Conservation (phyloP, 1,284 basidiomycete species). For the Psilocybe mexicana region DNA sequence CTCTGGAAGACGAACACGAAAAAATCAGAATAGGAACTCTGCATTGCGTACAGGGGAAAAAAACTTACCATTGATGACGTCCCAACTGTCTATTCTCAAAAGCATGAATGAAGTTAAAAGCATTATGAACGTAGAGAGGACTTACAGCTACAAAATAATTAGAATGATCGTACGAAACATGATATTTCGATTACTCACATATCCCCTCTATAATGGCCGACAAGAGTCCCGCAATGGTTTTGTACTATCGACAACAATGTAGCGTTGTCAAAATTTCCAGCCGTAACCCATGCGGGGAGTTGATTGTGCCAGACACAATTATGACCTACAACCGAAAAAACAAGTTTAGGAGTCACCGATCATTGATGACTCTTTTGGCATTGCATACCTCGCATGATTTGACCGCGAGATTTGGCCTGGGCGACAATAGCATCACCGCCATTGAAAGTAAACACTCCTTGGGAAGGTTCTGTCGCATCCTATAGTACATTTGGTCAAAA, state of each 20-base stretch:
- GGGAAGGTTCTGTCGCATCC: conserved; percentile 55
- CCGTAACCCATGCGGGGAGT: conserved; percentile 50
- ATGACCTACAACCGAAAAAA: conserved; percentile 36
- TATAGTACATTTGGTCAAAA: conserved; percentile 15
- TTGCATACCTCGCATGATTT: conserved; percentile 40
- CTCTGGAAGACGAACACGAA: conserved; percentile 27
- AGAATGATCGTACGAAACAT: background rate
- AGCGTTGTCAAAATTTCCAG: conserved; percentile 42
- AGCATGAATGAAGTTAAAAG: background rate
- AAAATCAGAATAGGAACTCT: background rate
- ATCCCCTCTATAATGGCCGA: conserved; percentile 50
- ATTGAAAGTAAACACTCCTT: conserved; percentile 38
- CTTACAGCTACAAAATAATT: background rate
- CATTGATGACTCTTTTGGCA: background rate
- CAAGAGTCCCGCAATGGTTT: conserved; percentile 47
- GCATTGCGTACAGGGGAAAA: background rate
- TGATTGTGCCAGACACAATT: conserved; percentile 60
- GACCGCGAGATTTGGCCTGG: conserved; percentile 44
- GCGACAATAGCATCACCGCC: conserved; percentile 35
- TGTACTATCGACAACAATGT: conserved; percentile 45
- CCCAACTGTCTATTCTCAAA: conserved; percentile 28
- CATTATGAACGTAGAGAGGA: conserved; percentile 25
- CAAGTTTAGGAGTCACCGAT: conserved; percentile 4
- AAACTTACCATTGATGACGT: conserved; percentile 39
- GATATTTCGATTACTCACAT: conserved; percentile 36